Conservation (phyloP, 1,284 basidiomycete genomes). For the Cryptococcus sp. region DNA sequence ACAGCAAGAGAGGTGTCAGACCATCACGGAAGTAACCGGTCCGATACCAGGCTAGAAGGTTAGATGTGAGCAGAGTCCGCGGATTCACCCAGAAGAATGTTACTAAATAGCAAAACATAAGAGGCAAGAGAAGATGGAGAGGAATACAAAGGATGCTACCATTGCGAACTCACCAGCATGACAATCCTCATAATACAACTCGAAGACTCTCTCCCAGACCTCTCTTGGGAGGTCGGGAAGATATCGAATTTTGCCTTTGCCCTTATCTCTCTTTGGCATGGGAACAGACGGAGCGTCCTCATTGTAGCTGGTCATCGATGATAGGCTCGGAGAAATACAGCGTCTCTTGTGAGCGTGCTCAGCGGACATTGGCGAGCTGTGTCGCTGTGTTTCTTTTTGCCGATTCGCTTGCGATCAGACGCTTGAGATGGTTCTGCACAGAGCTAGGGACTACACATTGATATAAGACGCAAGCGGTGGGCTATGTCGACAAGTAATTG, state of each 20-base stretch:
- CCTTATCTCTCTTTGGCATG: conserved; percentile 18
- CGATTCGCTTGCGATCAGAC: too few relatives aligned
- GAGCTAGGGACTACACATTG: too few relatives aligned
- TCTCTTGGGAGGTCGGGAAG: conserved; percentile 31
- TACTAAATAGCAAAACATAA: too few relatives aligned
- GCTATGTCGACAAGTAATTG: too few relatives aligned
- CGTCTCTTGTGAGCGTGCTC: neutral
- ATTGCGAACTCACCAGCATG: neutral
- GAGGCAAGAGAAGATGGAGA: too few relatives aligned
- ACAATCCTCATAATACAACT: conserved; percentile 26
- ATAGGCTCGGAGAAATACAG: neutral
- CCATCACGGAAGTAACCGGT: conserved; percentile 7
- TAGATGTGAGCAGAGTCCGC: too few relatives aligned
- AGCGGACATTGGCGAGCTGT: too few relatives aligned
- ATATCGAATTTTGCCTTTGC: conserved; percentile 21
- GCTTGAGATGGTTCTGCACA: too few relatives aligned
- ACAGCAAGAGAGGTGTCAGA: conserved; percentile 29
- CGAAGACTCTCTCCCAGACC: conserved; percentile 35
- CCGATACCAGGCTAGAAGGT: neutral
- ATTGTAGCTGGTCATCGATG: neutral
- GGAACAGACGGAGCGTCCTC: neutral
- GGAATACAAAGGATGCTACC: too few relatives aligned
- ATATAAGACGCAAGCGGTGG: too few relatives aligned
- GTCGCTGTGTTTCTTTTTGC: too few relatives aligned
- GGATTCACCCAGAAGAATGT: too few relatives aligned